Evolutionary conservation across 805 yeast species (phyloP), one percentile per base, ranked within the genome.

Genomic region (Wickerhamiella azyma): DNA sequence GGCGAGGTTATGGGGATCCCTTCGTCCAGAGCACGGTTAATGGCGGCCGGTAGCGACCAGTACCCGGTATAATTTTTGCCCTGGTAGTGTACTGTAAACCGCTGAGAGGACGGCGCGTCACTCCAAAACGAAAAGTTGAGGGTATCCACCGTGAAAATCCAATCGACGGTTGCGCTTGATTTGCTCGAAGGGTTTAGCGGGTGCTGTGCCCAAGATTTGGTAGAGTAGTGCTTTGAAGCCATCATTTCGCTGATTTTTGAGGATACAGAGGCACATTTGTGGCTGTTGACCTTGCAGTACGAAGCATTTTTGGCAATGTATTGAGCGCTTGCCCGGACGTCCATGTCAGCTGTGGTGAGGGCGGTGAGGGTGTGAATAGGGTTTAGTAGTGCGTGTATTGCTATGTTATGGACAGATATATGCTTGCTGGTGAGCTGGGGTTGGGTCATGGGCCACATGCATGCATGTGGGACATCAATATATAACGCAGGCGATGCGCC

Each of bases 71-170:
- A 68, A 24, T 21, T 33, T 16, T 50, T 33, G 16, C 59, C 65
- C 2, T 60, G 47, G 51, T 60, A 68, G 10, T 48, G 47, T 9
- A 68, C 66, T 5, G 67, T 50, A 49, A 49, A 68, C 16, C 69
- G 48, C 45, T 64, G 66, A 8, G 43, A 41, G 9, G 39, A 43
- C 41, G 64, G 66, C 3, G 49, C 51, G 33, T 65, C 66, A 16
- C 68, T 61, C 72, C 72, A 68, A 52, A 68, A 68, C 32, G 68
- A 61, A 54, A 68, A 68, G 45, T 68, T 68, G 35, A 68, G 58
- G 32, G 67, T 55, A 43, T 68, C 72, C 3, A 68, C 65, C 1
- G 64, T 51, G 48, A 68, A 68, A 2, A 68, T 64, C 71, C 71
- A 67, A 49, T 65, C 60, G 10, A 62, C 57, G 11, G 39, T 39